These are phyloP conservation scores for Tuber indicum DNA, from an alignment of 495 filamentous ascomycete species.

Conservation along the genomic window DNA sequence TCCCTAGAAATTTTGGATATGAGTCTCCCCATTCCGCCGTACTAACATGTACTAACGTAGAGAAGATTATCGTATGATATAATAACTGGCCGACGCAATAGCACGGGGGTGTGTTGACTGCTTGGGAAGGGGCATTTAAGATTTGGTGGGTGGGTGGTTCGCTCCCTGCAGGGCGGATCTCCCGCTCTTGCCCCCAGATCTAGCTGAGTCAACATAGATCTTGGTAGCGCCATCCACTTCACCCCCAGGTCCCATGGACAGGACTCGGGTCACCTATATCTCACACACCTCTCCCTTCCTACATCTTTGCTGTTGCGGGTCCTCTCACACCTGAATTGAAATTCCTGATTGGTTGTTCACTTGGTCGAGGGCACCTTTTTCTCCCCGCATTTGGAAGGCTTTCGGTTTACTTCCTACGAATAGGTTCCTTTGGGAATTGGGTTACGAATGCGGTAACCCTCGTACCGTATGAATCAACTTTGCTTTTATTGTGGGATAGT, in stretches of 20 bases:
- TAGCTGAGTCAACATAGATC: constrained; percentile 5
- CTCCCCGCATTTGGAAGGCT: background rate
- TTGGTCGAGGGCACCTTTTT: background rate
- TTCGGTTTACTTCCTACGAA: background rate
- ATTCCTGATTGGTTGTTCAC: background rate
- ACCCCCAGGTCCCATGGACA: background rate
- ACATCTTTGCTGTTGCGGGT: background rate
- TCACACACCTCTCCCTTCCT: background rate
- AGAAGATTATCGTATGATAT: background rate
- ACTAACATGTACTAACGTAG: background rate
- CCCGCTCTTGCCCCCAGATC: background rate
- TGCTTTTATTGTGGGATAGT: background rate
- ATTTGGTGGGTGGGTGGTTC: background rate
- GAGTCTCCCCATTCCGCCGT: background rate
- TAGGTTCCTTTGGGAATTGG: background rate
- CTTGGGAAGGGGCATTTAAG: background rate
- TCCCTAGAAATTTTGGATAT: background rate
- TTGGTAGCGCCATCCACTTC: background rate
- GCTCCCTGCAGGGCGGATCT: background rate
- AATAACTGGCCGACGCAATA: background rate
- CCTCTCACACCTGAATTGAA: background rate
- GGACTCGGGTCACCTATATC: background rate
- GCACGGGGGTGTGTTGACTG: background rate
- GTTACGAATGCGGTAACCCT: background rate
- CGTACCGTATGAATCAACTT: background rate